phyloP scores from a whole-genome alignment of 257 asterid genomes.

The Rhazya stricta region DNA sequence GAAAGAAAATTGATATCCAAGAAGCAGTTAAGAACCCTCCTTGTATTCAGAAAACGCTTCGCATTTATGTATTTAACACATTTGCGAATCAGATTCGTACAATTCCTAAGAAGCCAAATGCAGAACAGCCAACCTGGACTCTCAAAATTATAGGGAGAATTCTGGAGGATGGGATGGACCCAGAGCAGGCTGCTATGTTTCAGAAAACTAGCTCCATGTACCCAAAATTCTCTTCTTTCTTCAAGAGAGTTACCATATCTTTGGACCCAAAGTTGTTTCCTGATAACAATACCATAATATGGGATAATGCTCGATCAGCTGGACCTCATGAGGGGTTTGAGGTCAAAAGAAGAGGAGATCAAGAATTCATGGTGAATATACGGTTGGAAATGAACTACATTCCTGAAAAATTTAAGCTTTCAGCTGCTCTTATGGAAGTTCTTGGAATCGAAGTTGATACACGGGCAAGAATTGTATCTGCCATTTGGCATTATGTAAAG shows the following conservation, averaged over 20 bases:
- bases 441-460: slow-evolving; percentile 91
- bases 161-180: slow-evolving; percentile 87
- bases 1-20: slow-evolving; percentile 95
- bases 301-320: slow-evolving; percentile 87
- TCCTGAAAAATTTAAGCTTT: slow-evolving; percentile 85
- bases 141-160: slow-evolving; percentile 91
- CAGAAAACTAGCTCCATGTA: slow-evolving; percentile 63
- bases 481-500: slow-evolving; percentile 90
- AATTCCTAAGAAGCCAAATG: slow-evolving; percentile 77
- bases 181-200: slow-evolving; percentile 78
- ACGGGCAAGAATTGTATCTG: slow-evolving; percentile 85
- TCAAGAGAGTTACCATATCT: slow-evolving; percentile 82
- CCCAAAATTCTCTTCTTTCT: slow-evolving; percentile 85
- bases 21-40: slow-evolving; percentile 81
- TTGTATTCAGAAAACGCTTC: slow-evolving; percentile 74
- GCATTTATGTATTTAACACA: slow-evolving; percentile 82
- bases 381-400: slow-evolving; percentile 81
- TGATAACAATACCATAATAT: slow-evolving; percentile 76
- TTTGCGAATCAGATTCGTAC: slow-evolving; percentile 77
- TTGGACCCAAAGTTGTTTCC: slow-evolving; percentile 89
- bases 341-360: slow-evolving; percentile 91
- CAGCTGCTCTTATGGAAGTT: slow-evolving; percentile 72
- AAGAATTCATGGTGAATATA: slow-evolving; percentile 74
- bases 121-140: slow-evolving; percentile 94
- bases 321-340: slow-evolving; percentile 98